Percentiles rank a stretch among this genome's conserved stretches.
Conservation (phyloP, 2,329 filamentous ascomycete genomes). For the Venturia oleaginea region DNA sequence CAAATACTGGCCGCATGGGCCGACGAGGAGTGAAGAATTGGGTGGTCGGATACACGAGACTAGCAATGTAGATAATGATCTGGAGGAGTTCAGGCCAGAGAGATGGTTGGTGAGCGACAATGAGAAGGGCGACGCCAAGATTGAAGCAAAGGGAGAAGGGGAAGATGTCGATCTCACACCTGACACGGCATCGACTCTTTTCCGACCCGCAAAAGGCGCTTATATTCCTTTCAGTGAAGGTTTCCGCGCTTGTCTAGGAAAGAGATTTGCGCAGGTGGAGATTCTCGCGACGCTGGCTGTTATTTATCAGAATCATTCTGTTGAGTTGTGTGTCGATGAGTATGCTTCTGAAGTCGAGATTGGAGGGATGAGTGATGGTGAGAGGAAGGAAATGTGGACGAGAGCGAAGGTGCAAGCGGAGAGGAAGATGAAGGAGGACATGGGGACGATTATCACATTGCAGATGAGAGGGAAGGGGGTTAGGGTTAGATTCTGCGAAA, state of each 20-base stretch:
- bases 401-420: slow-evolving; percentile 50
- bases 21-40: slow-evolving; percentile 26
- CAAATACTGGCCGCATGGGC: slow-evolving; percentile 53
- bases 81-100: slow-evolving; percentile 61
- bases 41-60: slow-evolving; percentile 25
- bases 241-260: slow-evolving; percentile 45
- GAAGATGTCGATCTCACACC: slow-evolving; percentile 52
- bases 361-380: slow-evolving; percentile 30
- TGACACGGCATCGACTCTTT: slow-evolving; percentile 54
- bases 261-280: slow-evolving; percentile 49
- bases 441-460: slow-evolving; percentile 59
- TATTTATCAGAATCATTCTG: slow-evolving; percentile 49
- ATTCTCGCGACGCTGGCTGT: slow-evolving; percentile 44
- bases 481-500: slow-evolving; percentile 58
- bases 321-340: slow-evolving; percentile 58
- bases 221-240: slow-evolving; percentile 49
- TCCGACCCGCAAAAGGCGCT: slow-evolving; percentile 44
- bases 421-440: slow-evolving; percentile 42
- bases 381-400: slow-evolving; percentile 49
- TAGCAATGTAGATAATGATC: slow-evolving; percentile 37
- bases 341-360: slow-evolving; percentile 34
- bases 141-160: slow-evolving; percentile 32
- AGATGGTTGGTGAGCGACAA: slow-evolving; percentile 51
- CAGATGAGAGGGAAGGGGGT: slow-evolving; percentile 55
- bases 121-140: slow-evolving; percentile 10